Evolutionary conservation across 106 monocot genomes (phyloP).

Genomic region (Triglochin maritima): DNA sequence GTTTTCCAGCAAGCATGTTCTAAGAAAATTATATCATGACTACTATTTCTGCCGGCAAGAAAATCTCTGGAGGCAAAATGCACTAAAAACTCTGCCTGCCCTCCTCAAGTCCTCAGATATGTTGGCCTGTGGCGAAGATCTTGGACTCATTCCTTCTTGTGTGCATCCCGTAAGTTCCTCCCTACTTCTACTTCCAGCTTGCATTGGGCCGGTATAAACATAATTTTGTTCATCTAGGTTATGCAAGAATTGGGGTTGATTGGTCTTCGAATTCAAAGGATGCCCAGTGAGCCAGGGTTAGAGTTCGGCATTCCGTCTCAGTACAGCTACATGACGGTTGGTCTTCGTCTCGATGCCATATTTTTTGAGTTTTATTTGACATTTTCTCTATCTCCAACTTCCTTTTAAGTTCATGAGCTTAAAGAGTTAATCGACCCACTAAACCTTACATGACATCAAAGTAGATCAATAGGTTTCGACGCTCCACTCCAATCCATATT

Average conservation of each 20-base stretch:
- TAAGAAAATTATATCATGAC: constrained; percentile 79
- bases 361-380: not conserved
- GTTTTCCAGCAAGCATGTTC: constrained; percentile 57
- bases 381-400: not conserved
- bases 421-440: too few relatives aligned
- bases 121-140: constrained; percentile 96
- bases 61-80: constrained; percentile 84
- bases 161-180: constrained; percentile 59
- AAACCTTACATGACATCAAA: too few relatives aligned
- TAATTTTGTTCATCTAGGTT: constrained; percentile 33
- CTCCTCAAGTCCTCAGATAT: constrained; percentile 89
- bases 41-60: constrained; percentile 97
- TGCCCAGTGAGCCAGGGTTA: constrained; percentile 66
- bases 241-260: constrained; percentile 92
- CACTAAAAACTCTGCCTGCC: constrained; percentile 79
- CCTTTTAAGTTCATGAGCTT: too few relatives aligned
- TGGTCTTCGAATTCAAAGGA: constrained; percentile 92
- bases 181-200: not conserved
- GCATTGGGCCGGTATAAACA: not conserved
- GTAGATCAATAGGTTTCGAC: too few relatives aligned
- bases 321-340: constrained; percentile 82
- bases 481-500: too few relatives aligned
- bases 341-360: not conserved
- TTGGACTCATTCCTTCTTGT: constrained; percentile 80
- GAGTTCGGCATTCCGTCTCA: constrained; percentile 88